Conservation (phyloP, 495 filamentous ascomycete species). For the Tuber borchii region DNA sequence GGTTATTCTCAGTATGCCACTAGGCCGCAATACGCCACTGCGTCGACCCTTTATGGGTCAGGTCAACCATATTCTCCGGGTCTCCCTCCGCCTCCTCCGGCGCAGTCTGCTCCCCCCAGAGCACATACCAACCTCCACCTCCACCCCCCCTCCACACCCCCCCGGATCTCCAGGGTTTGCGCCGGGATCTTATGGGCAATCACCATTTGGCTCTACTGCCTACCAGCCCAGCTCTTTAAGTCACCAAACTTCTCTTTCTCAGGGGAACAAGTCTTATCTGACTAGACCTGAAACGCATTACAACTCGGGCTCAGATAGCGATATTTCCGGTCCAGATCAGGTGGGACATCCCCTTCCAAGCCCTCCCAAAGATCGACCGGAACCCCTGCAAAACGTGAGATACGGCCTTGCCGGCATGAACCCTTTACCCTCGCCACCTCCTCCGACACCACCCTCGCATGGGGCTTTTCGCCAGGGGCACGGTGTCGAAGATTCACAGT, state of each 20-base stretch:
- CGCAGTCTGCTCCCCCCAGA: conserved; percentile 35
- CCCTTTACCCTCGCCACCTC: conserved; percentile 40
- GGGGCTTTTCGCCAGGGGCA: conserved; percentile 42
- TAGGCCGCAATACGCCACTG: conserved; percentile 33
- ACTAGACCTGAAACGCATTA: conserved; percentile 41
- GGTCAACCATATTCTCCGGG: conserved; percentile 38
- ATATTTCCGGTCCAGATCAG: conserved; percentile 34
- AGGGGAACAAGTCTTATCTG: conserved; percentile 25
- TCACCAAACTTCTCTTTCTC: background rate
- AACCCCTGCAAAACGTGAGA: conserved; percentile 14
- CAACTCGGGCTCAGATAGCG: conserved; percentile 39
- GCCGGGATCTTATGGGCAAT: conserved; percentile 26
- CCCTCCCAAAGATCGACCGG: conserved; percentile 34
- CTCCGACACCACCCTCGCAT: conserved; percentile 50
- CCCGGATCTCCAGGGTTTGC: conserved; percentile 36
- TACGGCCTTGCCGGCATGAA: conserved; percentile 28
- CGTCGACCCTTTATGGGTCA: conserved; percentile 26
- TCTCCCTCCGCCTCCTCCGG: conserved; percentile 31
- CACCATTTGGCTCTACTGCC: conserved; percentile 15
- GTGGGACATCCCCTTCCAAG: conserved; percentile 35
- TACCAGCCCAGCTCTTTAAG: conserved; percentile 16
- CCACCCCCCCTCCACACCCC: conserved; percentile 38
- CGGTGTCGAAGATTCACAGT: conserved; percentile 47
- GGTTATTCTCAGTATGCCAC: conserved; percentile 36
- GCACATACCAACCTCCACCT: conserved; percentile 37